Base-by-base conservation (phyloP, 2,329 filamentous ascomycete species). In the Diaporthe ilicicola region DNA sequence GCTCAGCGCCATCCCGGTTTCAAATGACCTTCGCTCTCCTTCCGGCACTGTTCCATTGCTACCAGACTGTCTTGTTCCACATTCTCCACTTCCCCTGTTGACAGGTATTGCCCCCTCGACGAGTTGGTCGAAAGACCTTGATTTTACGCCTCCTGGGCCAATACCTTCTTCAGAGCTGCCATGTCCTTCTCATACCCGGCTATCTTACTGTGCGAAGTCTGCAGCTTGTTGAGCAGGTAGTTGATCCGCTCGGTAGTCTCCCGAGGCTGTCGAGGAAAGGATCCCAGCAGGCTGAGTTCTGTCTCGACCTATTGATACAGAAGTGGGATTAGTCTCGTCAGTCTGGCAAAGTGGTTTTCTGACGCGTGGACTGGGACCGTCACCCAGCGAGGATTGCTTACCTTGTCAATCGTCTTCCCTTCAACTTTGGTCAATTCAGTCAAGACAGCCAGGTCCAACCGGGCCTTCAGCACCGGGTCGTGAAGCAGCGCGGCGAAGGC, bases 201-300 rank as follows among this genome's bases (percentile, higher is more conserved):
- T 72, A 98, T 90, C 84, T 92, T 95, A 66, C 79, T 80, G 84
- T 98, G 95, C 72, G 92, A 91, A n/a, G 79, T 83, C 75, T 90
- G 86, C 72, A 97, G 81, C 84, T 97, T 97, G 0, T 79, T 81
- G 56, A 97, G 80, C 74, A 98, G 82, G 83, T 93, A 98, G 70
- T 88, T 84, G 3, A 94, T 86, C 42, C 95, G 84, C 0, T 88
- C 86, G 0, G 83, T 84, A 34, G 93, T 84, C 84, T 96, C 91
- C 24, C 84, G 82, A 0, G 94, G 93, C 79, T 93, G 90, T 64
- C 87, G 91, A 8, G 91, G 92, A 75, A 97, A 79, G 24, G 86
- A 85, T 0, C 89, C 93, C n/a, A 98, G 81, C 68, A 93, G 78
- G 12, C 81, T 85, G 70, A 98, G 83, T 81, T 98, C 95, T 32